Conservation (phyloP, 2,329 filamentous ascomycete species). For the Talaromyces albobiverticillius region DNA sequence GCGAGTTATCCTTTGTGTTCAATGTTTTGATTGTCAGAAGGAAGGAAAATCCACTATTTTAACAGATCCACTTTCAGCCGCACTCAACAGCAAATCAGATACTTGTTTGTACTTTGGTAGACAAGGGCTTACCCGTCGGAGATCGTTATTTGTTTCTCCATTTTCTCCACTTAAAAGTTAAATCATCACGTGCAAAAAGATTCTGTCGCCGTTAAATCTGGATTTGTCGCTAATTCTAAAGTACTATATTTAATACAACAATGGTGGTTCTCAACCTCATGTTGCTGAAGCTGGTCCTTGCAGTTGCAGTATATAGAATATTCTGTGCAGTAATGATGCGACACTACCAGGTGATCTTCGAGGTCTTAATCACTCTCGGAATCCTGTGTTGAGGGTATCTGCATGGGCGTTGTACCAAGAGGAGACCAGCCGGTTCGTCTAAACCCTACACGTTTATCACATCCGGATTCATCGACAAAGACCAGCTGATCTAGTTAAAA, state of each 20-base stretch:
- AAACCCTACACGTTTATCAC: too few relatives aligned
- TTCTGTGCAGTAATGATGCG: slow-evolving; percentile 14
- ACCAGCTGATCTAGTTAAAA: slow-evolving; percentile 12
- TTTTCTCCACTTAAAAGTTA: too few relatives aligned
- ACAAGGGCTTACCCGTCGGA: too few relatives aligned
- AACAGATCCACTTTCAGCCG: neutral
- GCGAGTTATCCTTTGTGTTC: neutral
- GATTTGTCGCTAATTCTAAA: too few relatives aligned
- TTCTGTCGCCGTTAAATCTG: too few relatives aligned
- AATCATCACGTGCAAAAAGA: too few relatives aligned
- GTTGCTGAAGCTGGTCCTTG: slow-evolving; percentile 12
- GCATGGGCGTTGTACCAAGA: neutral
- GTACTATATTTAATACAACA: slow-evolving; percentile 13
- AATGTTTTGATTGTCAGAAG: neutral
- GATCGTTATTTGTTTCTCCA: too few relatives aligned
- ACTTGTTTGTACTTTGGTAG: too few relatives aligned
- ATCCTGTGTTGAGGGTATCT: slow-evolving; percentile 13
- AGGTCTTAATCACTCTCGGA: slow-evolving; percentile 16
- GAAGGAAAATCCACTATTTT: neutral
- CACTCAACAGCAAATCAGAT: neutral
- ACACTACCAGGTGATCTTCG: slow-evolving; percentile 14
- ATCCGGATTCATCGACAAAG: too few relatives aligned
- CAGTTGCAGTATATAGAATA: slow-evolving; percentile 12
- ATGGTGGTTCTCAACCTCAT: slow-evolving; percentile 15
- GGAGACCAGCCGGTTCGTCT: too few relatives aligned